phyloP scores from a whole-genome alignment of 495 filamentous ascomycete species.

The Baudoinia panamericana region DNA sequence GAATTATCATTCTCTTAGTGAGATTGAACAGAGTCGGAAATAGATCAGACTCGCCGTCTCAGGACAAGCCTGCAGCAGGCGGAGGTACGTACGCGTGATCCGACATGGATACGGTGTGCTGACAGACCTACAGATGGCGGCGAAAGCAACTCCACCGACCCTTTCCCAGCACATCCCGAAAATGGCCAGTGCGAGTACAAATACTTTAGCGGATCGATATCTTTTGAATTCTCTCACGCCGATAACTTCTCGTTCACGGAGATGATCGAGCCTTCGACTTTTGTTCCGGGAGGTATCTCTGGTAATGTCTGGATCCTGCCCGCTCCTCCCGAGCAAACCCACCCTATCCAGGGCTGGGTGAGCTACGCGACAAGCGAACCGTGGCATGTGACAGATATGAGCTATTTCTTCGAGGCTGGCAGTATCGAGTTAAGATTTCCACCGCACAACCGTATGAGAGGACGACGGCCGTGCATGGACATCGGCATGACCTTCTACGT shows the following conservation, averaged over 20 bases:
- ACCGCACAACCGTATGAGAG: background rate
- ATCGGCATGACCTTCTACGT: constrained; percentile 1
- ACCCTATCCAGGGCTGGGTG: background rate
- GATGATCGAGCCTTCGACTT: background rate
- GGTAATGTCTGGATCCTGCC: constrained; percentile 1
- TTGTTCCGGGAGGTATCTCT: constrained; percentile 1
- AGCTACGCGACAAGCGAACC: background rate
- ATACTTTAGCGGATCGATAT: background rate
- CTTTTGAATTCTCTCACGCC: background rate
- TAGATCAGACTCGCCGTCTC: background rate
- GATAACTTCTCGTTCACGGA: constrained; percentile 4
- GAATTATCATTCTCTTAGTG: background rate
- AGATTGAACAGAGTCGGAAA: background rate
- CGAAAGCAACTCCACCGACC: background rate
- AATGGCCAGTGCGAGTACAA: background rate
- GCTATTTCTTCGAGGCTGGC: background rate
- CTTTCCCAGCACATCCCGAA: background rate
- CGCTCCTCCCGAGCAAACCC: constrained; percentile 2
- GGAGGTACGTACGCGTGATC: too few species aligned
- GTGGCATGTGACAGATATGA: constrained; percentile 1
- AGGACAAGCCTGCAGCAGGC: too few species aligned
- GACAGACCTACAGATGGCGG: background rate
- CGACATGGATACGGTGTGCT: background rate
- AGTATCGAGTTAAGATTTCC: background rate
- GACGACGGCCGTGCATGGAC: constrained; percentile 1